These are phyloP conservation scores for Avena insularis DNA, from an alignment of 176 grass and related monocot genomes.

Conservation along the genomic window DNA sequence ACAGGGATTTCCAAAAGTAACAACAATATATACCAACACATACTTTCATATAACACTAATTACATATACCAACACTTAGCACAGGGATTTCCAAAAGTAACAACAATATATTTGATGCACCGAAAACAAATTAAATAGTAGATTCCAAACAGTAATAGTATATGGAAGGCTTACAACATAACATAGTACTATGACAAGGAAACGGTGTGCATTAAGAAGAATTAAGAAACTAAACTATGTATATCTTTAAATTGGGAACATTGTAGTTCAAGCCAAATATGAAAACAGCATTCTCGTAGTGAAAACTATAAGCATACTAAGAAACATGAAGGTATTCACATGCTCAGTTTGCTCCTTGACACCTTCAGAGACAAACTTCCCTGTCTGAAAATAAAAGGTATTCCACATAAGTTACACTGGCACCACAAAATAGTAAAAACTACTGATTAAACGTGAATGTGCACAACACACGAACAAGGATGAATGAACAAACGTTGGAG, in stretches of 20 bases:
- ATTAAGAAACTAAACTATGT: neutral
- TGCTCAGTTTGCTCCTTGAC: slow-evolving; percentile 95
- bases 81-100: neutral
- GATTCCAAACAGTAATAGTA: neutral
- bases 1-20: too few species aligned
- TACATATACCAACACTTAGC: neutral
- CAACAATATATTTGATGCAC: neutral
- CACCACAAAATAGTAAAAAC: neutral
- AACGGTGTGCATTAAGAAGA: neutral
- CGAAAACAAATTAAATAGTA: neutral
- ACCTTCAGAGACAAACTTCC: slow-evolving; percentile 85
- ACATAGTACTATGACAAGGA: neutral
- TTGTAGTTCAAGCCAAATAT: neutral
- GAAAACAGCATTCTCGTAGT: neutral
- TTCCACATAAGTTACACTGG: neutral
- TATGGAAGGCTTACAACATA: neutral
- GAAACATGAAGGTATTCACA: slow-evolving; percentile 45
- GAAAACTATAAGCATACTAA: neutral
- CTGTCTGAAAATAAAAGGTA: slow-evolving; percentile 62
- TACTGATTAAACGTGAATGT: neutral
- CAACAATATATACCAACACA: neutral
- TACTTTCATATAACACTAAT: neutral
- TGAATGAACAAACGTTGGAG: neutral
- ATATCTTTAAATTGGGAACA: slow-evolving; percentile 1
- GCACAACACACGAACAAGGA: slow-evolving; percentile 21